Base-by-base conservation (phyloP, 331 rosid genomes). In the Acacia concinna region DNA sequence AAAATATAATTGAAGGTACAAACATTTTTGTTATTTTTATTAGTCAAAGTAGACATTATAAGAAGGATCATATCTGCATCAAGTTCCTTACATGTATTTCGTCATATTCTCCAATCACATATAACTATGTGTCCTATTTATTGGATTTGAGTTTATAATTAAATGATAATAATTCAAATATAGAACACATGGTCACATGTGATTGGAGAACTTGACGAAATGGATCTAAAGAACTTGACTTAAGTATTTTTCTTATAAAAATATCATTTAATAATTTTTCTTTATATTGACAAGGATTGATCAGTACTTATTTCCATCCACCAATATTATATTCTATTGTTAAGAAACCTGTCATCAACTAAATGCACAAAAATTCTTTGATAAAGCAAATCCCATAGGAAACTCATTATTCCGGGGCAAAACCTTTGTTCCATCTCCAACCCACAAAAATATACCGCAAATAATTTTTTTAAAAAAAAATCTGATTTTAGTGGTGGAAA, bases 401-500 rank as follows among this genome's bases (percentile, higher is more conserved):
- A 28, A 25, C 20, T 59, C 65, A 59, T 59, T 59, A 12, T 59
- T 59, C n/a, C 6, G 46, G 32, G 59, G 59, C 4, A 54, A n/a
- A 82, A 52, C 51, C 25, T 76, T 35, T 49, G 69, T 62, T 70
- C 63, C 17, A 68, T 8, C 14, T 65, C 34, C 35, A 12, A 10
- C 76, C 76, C 34, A 41, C 59, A 68, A 68, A 44, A 35, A 67
- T 32, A 64, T 60, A 6, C 71, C 35, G 40, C 28, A 14, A 32
- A 40, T 40, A 56, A 52, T 5, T 2, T 14, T 14, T 1, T 5
- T 4, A 51, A 51, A 31, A 64, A 70, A 40, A 35, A 68, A 1
- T 49, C 25, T 64, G 21, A 46, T 46, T 76, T 71, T 23, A 52
- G 65, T 63, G 81, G 79, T 75, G 23, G 51, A 68, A 72, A 46